These are phyloP conservation scores for Candolleomyces efflorescens DNA, from an alignment of 768 basidiomycete genomes.

Conservation along the genomic window DNA sequence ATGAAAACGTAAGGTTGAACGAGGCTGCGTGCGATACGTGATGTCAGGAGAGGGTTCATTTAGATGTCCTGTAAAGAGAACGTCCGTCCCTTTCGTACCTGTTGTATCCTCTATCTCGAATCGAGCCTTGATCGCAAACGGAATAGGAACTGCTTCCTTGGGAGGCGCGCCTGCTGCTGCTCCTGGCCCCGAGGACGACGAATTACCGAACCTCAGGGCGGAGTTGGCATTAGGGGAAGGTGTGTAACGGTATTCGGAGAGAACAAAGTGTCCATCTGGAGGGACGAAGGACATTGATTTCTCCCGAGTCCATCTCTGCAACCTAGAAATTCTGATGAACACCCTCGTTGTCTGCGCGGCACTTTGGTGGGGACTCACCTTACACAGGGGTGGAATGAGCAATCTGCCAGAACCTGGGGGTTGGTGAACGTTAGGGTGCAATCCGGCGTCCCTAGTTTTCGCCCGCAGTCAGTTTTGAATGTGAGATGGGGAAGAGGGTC, in stretches of 20 bases:
- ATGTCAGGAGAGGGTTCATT: too few relatives aligned
- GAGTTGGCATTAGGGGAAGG: slow-evolving; percentile 32
- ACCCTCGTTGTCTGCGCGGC: too few relatives aligned
- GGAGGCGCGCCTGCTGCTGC: slow-evolving; percentile 17
- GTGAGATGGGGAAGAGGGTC: not conserved
- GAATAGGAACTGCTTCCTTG: slow-evolving; percentile 47
- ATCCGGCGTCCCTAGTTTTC: slow-evolving; percentile 76
- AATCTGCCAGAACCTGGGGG: slow-evolving; percentile 67
- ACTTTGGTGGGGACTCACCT: slow-evolving; percentile 61
- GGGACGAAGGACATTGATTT: slow-evolving; percentile 86
- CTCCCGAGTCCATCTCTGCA: slow-evolving; percentile 76
- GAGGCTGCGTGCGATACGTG: slow-evolving; percentile 32
- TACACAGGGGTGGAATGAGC: slow-evolving; percentile 90
- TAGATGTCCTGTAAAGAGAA: not conserved
- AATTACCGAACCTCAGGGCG: slow-evolving; percentile 19
- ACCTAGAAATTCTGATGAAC: slow-evolving; percentile 38
- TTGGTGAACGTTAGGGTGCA: slow-evolving; percentile 74
- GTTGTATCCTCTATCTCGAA: slow-evolving; percentile 40
- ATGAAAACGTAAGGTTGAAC: slow-evolving; percentile 60
- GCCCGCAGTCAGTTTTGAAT: slow-evolving; percentile 5
- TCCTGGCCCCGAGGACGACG: slow-evolving; percentile 17
- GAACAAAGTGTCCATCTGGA: slow-evolving; percentile 83
- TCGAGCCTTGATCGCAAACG: slow-evolving; percentile 47
- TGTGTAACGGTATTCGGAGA: slow-evolving; percentile 78
- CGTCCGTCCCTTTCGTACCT: slow-evolving; percentile 24